phyloP scores from a whole-genome alignment of 371 early-diverging fungal species.

The Funneliformis caledonium region DNA sequence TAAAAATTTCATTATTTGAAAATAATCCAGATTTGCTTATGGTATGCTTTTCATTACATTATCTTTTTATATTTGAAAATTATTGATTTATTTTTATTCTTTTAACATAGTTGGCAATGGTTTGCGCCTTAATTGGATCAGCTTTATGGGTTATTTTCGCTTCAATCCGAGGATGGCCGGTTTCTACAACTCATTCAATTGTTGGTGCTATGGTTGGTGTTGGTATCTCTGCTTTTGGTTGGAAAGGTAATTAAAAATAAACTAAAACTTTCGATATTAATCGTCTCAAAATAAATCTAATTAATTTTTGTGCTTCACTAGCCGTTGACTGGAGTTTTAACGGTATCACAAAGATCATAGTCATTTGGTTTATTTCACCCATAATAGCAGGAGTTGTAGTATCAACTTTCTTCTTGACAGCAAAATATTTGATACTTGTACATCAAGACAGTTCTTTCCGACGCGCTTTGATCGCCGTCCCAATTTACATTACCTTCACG shows the following conservation, averaged over 20 bases:
- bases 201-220: constrained; percentile 81
- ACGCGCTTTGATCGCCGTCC: constrained; percentile 76
- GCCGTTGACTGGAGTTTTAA: constrained; percentile 73
- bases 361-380: constrained; percentile 85
- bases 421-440: constrained; percentile 65
- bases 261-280: no score
- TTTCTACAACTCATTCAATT: background rate
- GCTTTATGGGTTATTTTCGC: constrained; percentile 81
- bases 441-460: constrained; percentile 68
- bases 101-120: constrained; percentile 62
- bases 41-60: constrained; percentile 41
- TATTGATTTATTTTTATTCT: background rate
- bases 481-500: constrained; percentile 78
- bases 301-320: constrained; percentile 1
- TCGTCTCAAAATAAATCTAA: no score
- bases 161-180: constrained; percentile 77
- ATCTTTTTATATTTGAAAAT: background rate
- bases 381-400: constrained; percentile 69
- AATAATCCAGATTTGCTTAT: constrained; percentile 75
- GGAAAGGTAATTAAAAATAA: constrained; percentile 48
- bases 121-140: constrained; percentile 80
- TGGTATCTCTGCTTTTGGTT: constrained; percentile 78
- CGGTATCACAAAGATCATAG: constrained; percentile 74
- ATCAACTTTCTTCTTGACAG: constrained; percentile 65
- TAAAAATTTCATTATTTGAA: constrained; percentile 57